Evolutionary conservation across 2,329 filamentous ascomycete genomes (phyloP).

Genomic region (Colletotrichum sp.): DNA sequence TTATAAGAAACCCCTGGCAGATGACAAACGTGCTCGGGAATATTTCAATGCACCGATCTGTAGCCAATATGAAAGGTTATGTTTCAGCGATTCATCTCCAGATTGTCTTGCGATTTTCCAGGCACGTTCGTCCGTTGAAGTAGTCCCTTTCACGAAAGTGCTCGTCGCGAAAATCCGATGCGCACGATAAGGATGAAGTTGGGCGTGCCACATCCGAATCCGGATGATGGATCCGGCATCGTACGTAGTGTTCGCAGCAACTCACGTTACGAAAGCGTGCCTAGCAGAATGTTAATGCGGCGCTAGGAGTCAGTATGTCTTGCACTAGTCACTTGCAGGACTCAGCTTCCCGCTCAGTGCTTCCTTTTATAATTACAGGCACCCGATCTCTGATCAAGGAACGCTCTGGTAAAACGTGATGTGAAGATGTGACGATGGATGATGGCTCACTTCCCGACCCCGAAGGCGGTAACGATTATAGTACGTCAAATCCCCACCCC

Average conservation of each 20-base stretch:
- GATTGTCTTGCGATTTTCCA: not conserved
- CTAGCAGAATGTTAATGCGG: not conserved
- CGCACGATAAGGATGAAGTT: not conserved
- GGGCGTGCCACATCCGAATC: constrained; percentile 1
- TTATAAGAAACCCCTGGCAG: not conserved
- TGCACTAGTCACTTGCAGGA: not conserved
- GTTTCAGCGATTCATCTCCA: not conserved
- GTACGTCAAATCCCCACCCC: not conserved
- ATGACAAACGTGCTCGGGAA: not conserved
- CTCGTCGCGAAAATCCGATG: not conserved
- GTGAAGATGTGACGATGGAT: constrained; percentile 7
- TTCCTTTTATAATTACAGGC: not conserved
- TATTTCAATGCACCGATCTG: not conserved
- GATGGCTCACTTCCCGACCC: constrained; percentile 18
- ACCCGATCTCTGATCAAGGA: not conserved
- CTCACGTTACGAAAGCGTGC: not conserved
- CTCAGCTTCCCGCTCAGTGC: not conserved
- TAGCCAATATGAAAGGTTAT: not conserved
- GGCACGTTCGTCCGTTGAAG: not conserved
- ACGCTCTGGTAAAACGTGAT: not conserved
- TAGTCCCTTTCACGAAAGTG: not conserved
- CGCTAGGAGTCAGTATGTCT: constrained; percentile 8
- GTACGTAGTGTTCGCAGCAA: not conserved
- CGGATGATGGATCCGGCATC: constrained; percentile 10
- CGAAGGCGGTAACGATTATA: constrained; percentile 21